Evolutionary conservation across 192 early-diverging fungal genomes (phyloP).

Genomic region (Coemansia sp.): DNA sequence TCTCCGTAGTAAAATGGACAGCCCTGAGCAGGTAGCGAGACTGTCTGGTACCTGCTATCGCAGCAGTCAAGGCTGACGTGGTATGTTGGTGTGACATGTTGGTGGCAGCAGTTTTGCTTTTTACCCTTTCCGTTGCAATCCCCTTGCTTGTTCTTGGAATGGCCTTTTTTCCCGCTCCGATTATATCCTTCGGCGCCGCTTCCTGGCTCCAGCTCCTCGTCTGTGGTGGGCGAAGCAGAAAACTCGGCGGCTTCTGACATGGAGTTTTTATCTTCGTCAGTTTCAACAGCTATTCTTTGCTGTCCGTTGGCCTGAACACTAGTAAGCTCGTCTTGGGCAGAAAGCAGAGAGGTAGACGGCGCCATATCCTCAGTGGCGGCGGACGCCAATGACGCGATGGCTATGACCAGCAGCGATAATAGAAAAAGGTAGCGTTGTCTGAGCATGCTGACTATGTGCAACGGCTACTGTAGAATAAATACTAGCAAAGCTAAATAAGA

Average conservation of each 20-base stretch:
- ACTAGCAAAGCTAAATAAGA: too few species aligned
- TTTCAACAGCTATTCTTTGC: not conserved
- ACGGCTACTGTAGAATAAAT: too few species aligned
- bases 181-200: not conserved
- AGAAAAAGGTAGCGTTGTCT: not conserved
- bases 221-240: not conserved
- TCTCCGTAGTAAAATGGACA: slow-evolving; percentile 25
- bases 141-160: slow-evolving; percentile 2
- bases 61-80: slow-evolving; percentile 23
- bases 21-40: slow-evolving; percentile 40
- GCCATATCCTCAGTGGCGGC: not conserved
- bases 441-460: not conserved
- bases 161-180: not conserved
- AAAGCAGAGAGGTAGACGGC: not conserved
- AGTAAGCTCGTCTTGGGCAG: not conserved
- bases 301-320: not conserved
- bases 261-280: not conserved
- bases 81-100: slow-evolving; percentile 31
- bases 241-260: not conserved
- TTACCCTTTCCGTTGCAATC: too few species aligned
- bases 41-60: slow-evolving; percentile 32
- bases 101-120: slow-evolving; percentile 9
- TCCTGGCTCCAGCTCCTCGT: not conserved
- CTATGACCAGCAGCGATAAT: not conserved
- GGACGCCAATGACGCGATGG: not conserved